Evolutionary conservation across 495 filamentous ascomycete genomes (phyloP).

Genomic region (Penicillium crystallinum): DNA sequence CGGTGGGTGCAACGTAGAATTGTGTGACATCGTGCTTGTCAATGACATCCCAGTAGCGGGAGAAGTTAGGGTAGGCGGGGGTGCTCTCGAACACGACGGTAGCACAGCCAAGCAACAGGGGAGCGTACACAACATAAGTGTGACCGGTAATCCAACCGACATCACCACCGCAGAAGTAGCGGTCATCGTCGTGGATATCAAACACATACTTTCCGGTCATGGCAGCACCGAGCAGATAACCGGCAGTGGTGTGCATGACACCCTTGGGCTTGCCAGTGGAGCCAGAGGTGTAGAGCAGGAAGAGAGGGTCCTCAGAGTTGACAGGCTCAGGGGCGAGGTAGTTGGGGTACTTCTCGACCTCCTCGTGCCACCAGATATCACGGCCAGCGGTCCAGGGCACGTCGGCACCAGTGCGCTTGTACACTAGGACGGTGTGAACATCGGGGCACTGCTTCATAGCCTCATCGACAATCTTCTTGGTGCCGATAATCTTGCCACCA

Average conservation of each 20-base stretch:
- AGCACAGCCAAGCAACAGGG: conserved; percentile 83
- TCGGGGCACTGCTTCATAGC: conserved; percentile 96
- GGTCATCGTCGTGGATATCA: conserved; percentile 90
- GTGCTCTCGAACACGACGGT: conserved; percentile 99
- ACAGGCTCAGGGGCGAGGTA: conserved; percentile 85
- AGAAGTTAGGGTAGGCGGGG: conserved; percentile 95
- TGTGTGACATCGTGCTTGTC: conserved; percentile 92
- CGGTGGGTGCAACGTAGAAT: conserved; percentile 97
- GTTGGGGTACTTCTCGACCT: conserved; percentile 88
- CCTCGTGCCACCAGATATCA: conserved; percentile 98
- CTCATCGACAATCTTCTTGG: conserved; percentile 99
- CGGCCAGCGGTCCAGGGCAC: conserved; percentile 85
- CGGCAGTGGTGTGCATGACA: conserved; percentile 95
- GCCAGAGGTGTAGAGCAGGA: conserved; percentile 96
- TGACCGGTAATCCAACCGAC: conserved; percentile 99
- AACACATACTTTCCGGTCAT: conserved; percentile 97
- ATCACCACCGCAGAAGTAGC: conserved; percentile 96
- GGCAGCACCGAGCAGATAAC: conserved; percentile 89
- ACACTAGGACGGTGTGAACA: conserved; percentile 79
- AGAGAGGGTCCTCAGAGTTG: conserved; percentile 91
- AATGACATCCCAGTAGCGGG: conserved; percentile 97
- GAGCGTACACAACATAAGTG: conserved; percentile 97
- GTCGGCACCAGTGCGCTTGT: conserved; percentile 91
- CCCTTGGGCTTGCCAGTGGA: conserved; percentile 99
- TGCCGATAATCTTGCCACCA: conserved; percentile 94